Evolutionary conservation across 768 basidiomycete genomes (phyloP), one percentile per base, ranked within the genome.

Genomic region (Russula abietina): DNA sequence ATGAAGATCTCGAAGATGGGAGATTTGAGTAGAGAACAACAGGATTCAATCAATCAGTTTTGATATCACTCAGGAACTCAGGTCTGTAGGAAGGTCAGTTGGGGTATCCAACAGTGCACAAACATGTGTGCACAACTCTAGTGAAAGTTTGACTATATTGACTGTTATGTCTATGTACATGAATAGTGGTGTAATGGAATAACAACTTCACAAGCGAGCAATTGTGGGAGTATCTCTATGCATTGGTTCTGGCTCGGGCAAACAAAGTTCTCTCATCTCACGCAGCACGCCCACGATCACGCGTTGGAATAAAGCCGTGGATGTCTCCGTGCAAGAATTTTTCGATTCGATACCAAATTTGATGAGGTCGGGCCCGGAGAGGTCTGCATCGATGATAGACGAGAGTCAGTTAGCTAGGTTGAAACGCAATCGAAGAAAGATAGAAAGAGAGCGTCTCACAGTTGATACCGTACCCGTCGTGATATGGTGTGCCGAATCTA

Each of bases 331-430:
- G 64, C 79, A 84, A 6, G 88, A 88, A 63, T 79, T 75, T 73
- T 98, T 98, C 50, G 89, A 91, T 72, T 98, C 96, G 71, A 97
- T 85, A 2, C 96, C 94, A 75, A 97, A 94, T 73, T 93, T 95
- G 70, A 98, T 79, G 61, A 85, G 78, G 48, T 86, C 75, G 16
- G 87, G 83, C 16, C 87, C 91, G 60, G 89, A 82, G 61, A 96
- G 81, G 73, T 97, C 95, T 96, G 68, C 26, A 11, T 16, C 17
- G 38, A 39, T 17, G 54, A 19, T 33, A 36, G 11, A 17, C 22
- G 26, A 51, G 50, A 57, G 62, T 72, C 8, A 8, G 43, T 22
- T 16, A 33, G 26, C 10, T 12, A 14, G 43, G 22, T 16, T 33
- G 26, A 17, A 30, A 10, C 24, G 14, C n/a, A 33, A 24, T 2